A percentile compares a stretch with the other conserved stretches of the same genome.
Evolutionary conservation across 2,329 filamentous ascomycete species (phyloP).

Genomic region (Colletotrichum chlorophyti): DNA sequence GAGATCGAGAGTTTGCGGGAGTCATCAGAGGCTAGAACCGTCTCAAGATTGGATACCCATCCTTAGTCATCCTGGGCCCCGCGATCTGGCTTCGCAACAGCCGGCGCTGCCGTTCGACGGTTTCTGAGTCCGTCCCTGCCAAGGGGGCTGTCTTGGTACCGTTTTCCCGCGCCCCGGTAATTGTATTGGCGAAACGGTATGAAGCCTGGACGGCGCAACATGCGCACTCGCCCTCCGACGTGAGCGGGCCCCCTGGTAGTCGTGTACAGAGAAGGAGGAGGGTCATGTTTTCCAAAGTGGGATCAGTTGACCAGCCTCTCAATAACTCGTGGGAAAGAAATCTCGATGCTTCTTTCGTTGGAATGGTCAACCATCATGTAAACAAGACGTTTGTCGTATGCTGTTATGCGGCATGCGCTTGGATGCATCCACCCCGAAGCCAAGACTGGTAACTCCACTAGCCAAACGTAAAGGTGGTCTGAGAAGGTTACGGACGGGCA

Average conservation of each 20-base stretch:
- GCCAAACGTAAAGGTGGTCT: background rate
- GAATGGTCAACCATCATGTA: conserved; percentile 2
- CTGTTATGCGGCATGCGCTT: background rate
- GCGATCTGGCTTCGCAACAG: conserved; percentile 17
- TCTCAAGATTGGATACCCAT: background rate
- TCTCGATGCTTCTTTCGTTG: background rate
- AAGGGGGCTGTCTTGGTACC: background rate
- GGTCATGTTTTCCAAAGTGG: too few species aligned
- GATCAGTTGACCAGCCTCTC: conserved; percentile 17
- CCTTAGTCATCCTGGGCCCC: background rate
- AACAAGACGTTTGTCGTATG: background rate
- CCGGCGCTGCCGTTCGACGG: conserved; percentile 6
- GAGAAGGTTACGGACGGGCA: background rate
- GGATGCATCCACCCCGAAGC: background rate
- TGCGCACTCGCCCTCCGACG: too few species aligned
- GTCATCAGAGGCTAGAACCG: conserved; percentile 16
- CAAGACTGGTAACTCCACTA: background rate
- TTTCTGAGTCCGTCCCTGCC: background rate
- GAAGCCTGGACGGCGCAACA: too few species aligned
- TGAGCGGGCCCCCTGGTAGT: too few species aligned
- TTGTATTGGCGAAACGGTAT: conserved; percentile 3
- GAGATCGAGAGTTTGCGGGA: conserved; percentile 24
- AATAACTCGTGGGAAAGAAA: background rate
- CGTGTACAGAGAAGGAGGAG: too few species aligned
- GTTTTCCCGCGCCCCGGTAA: background rate